Evolutionary conservation across 495 filamentous ascomycete genomes (phyloP).

Genomic region (Trichoderma asperelloides): DNA sequence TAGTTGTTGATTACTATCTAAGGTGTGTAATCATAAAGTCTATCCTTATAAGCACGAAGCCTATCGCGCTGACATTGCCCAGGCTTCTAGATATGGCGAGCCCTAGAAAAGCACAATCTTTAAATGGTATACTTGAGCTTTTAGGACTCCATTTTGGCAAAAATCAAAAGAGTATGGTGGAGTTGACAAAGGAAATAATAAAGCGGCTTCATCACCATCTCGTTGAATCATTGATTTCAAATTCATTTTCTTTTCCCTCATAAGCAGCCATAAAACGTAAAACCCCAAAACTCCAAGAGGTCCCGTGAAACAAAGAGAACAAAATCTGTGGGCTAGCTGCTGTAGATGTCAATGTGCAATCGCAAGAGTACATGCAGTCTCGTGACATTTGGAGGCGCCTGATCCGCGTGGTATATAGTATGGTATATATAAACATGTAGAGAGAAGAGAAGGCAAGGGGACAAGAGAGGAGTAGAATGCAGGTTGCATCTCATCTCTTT

Average conservation of each 20-base stretch:
- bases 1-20: background rate
- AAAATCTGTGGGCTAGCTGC: background rate
- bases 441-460: too few relatives aligned
- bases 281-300: background rate
- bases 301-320: background rate
- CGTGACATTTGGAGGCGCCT: too few relatives aligned
- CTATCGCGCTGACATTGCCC: background rate
- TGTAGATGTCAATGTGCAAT: background rate
- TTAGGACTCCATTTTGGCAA: background rate
- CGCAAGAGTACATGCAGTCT: too few relatives aligned
- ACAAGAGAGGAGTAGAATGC: too few relatives aligned
- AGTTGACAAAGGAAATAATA: background rate
- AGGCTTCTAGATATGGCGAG: background rate
- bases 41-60: background rate
- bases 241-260: background rate
- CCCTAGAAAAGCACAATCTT: background rate
- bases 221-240: background rate
- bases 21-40: background rate
- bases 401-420: too few relatives aligned
- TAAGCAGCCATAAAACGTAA: background rate
- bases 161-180: background rate
- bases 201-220: background rate
- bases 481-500: conserved; percentile 12
- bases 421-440: too few relatives aligned
- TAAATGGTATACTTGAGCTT: background rate